These are phyloP conservation scores for Erythrobasidium yunnanense DNA, from an alignment of 768 basidiomycete genomes.

Conservation along the genomic window DNA sequence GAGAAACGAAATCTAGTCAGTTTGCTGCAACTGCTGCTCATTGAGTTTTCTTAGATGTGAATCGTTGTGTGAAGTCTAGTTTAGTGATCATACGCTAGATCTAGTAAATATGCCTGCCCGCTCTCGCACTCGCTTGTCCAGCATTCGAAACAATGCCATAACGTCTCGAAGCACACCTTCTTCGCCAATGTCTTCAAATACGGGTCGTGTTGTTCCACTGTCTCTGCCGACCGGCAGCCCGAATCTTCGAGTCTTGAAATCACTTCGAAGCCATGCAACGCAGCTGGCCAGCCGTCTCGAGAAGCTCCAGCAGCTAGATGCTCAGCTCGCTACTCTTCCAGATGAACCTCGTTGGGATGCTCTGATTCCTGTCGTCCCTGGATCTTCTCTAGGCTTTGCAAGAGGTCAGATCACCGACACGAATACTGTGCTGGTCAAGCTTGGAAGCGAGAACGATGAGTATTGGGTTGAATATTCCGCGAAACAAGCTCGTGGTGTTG, in stretches of 20 bases:
- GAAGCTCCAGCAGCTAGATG: background rate
- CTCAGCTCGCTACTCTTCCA: constrained; percentile 1
- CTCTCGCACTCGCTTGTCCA: background rate
- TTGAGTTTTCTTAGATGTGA: too few species aligned
- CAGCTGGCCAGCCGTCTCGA: background rate
- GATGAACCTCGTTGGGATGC: constrained; percentile 15
- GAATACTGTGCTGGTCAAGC: constrained; percentile 14
- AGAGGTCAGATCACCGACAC: background rate
- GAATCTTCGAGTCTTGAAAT: background rate
- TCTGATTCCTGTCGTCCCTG: background rate
- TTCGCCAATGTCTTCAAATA: background rate
- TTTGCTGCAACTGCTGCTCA: too few species aligned
- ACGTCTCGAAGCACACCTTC: background rate
- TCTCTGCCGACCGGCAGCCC: constrained; percentile 5
- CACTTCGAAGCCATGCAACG: background rate
- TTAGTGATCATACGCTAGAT: too few species aligned
- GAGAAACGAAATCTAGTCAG: too few species aligned
- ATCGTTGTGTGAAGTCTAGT: too few species aligned
- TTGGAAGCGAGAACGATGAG: background rate
- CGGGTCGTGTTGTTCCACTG: constrained; percentile 4
- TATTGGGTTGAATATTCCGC: constrained; percentile 25
- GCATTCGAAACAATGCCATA: background rate
- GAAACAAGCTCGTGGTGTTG: constrained; percentile 8
- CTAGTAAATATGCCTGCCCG: too few species aligned
- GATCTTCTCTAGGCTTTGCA: background rate